Evolutionary conservation across 208 protist species (phyloP).

Genomic region (Trypanosoma vivax): DNA sequence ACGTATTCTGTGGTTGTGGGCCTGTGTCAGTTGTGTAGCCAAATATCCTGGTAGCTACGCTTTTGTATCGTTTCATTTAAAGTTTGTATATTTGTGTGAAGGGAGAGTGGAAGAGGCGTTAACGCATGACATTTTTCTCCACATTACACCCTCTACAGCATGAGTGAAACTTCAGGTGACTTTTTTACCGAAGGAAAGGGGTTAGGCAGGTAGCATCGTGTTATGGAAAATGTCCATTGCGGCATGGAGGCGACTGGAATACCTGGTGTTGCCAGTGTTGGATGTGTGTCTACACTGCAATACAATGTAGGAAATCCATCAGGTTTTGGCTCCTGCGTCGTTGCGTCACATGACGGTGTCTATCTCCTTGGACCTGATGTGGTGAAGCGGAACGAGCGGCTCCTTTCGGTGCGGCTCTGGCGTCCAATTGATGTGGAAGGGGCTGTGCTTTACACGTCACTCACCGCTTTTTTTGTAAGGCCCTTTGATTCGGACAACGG

Average conservation of each 20-base stretch:
- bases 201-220: too few relatives aligned
- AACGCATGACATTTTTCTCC: not conserved
- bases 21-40: too few relatives aligned
- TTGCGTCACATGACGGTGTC: constrained; percentile 43
- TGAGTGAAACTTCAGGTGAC: too few relatives aligned
- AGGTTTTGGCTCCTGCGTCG: constrained; percentile 44
- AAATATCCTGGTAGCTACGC: too few relatives aligned
- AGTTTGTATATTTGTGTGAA: too few relatives aligned
- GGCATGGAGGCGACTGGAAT: constrained; percentile 57
- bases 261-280: constrained; percentile 52
- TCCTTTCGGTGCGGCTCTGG: constrained; percentile 48
- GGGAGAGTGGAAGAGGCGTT: not conserved
- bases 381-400: constrained; percentile 16
- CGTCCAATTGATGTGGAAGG: constrained; percentile 11
- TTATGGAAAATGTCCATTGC: too few relatives aligned
- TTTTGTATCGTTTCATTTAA: too few relatives aligned
- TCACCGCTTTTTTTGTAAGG: constrained; percentile 21
- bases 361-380: constrained; percentile 60
- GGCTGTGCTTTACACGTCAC: constrained; percentile 5
- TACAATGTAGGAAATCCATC: constrained; percentile 12
- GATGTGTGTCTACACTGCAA: constrained; percentile 53
- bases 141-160: not conserved
- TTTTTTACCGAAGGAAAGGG: too few relatives aligned
- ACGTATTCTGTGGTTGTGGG: too few relatives aligned
- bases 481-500: too few relatives aligned